Evolutionary conservation across 1,139 yeast genomes (phyloP).

Genomic region (Candida sanyaensis): DNA sequence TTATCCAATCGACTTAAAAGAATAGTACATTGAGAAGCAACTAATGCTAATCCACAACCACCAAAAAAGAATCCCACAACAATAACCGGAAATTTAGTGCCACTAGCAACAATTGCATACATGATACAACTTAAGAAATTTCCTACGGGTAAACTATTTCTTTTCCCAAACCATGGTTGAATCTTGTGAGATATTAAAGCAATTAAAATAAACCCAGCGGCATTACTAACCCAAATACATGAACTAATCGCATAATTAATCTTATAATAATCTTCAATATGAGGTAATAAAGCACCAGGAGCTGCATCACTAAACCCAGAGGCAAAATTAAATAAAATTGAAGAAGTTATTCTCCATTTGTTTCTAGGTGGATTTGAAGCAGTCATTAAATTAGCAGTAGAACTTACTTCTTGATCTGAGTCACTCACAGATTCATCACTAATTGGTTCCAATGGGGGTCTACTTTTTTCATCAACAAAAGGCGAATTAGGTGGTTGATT

Average conservation of each 20-base stretch:
- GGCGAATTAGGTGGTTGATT: not conserved
- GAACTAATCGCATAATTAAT: constrained; percentile 43
- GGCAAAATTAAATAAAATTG: constrained; percentile 42
- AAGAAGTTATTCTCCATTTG: constrained; percentile 40
- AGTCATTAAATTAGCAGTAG: constrained; percentile 17
- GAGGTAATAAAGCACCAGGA: constrained; percentile 50
- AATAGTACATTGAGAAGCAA: constrained; percentile 58
- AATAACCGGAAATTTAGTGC: constrained; percentile 38
- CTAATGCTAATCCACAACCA: constrained; percentile 61
- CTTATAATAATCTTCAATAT: constrained; percentile 36
- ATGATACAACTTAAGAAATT: constrained; percentile 34
- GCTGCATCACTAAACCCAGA: constrained; percentile 46
- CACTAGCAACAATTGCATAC: constrained; percentile 43
- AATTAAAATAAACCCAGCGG: constrained; percentile 44
- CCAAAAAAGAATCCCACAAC: constrained; percentile 58
- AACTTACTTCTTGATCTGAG: not conserved
- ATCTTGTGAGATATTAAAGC: constrained; percentile 42
- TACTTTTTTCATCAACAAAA: not conserved
- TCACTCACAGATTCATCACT: not conserved
- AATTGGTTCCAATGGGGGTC: not conserved
- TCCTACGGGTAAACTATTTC: constrained; percentile 38
- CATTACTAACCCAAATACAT: constrained; percentile 47
- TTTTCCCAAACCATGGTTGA: constrained; percentile 42
- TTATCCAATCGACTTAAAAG: constrained; percentile 53
- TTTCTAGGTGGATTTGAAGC: constrained; percentile 45